Evolutionary conservation across 495 filamentous ascomycete species (phyloP), one percentile per base, ranked within the genome.

Genomic region (Penicillium lividum): DNA sequence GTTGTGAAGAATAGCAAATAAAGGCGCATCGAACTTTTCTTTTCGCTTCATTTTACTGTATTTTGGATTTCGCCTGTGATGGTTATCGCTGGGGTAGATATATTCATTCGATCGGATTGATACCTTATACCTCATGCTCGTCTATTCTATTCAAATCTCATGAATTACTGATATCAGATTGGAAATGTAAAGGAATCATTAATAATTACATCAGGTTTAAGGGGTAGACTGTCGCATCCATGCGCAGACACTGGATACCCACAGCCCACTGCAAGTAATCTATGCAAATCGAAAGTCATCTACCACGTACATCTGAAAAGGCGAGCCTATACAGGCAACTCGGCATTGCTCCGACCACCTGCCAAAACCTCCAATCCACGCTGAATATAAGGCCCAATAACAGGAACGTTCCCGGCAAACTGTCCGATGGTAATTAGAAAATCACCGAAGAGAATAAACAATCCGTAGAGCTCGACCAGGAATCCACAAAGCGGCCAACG

Each of bases 361-460:
- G 86, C 84, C 54, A 83, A 64, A 57, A 81, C 77, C 69, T 93
- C 88, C 57, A 93, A 74, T 4, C 73, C 80, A 60, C 80, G 68
- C 60, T 88, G 86, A 65, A 97, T 86, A 61, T 90, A 93, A 7
- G 91, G 89, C 25, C 92, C 92, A 9, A 97, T 77, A 11, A 97
- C 84, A 0, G 94, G 94, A 15, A 96, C 74, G 67, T 89, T 92
- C 36, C 87, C 85, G 27, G 89, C 88, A 69, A 98, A 96, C 54
- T 90, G 84, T 0, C 87, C 88, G 57, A 97, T 91, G 13, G 93
- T 97, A n/a, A 90, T 85, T 40, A 97, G 82, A 73, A 97, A 97
- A 70, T 98, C 94, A 22, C 93, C 93, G 77, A 98, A 98, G 46
- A 98, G 79, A 29, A 96, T 84, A 63, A 96, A 82, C 36, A 98